Base-by-base conservation (phyloP, 179 eudicot species). In the Actinidia polygama region DNA sequence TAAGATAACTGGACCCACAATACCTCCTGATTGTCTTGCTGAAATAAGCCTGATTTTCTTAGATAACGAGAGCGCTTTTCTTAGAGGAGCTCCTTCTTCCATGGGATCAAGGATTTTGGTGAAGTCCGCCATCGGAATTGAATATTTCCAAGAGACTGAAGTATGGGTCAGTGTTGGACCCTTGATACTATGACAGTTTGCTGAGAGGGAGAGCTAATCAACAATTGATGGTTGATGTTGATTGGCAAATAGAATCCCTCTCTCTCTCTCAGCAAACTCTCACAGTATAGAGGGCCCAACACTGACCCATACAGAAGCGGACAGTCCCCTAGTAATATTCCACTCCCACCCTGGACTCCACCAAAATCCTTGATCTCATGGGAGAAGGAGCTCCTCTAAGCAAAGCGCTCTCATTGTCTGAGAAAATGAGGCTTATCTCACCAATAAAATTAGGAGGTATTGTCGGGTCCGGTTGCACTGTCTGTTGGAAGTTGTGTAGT, bases 191-290 rank as follows among this genome's bases (percentile, higher is more conserved):
- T 79, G 77, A 88, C 70, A 85, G 82, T 46, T 83, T 90, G 85
- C 68, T 88, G 19, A 76, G 75, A 82, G 92, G 92, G 16, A 87
- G 89, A 61, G 83, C 90, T 55, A 91, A 90, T 58, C 92, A 90
- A 77, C 90, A 88, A 59, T 79, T 90, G 78, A 90, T 90, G 92
- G 86, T 40, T 2, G 76, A 54, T 90, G 89, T 77, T 90, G n/a
- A n/a, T 90, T 91, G 50, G 90, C 83, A 66, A 72, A 84, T 19
- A 90, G 87, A 62, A 87, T 83, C 50, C 88, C 92, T 61, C 89
- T 87, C 16, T 91, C 19, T n/a, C n/a, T n/a, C 86, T 68, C n/a
- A n/a, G n/a, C 84, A 90, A 83, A 46, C 82, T 85, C 72, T 88
- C 44, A 40, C 3, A 40, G 44, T 40, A 40, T 40, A 2, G 73